A percentile compares a stretch with the other conserved stretches of the same genome.
These are phyloP conservation scores for Metschnikowia amazonensis DNA, from an alignment of 805 yeast genomes.

Conservation along the genomic window DNA sequence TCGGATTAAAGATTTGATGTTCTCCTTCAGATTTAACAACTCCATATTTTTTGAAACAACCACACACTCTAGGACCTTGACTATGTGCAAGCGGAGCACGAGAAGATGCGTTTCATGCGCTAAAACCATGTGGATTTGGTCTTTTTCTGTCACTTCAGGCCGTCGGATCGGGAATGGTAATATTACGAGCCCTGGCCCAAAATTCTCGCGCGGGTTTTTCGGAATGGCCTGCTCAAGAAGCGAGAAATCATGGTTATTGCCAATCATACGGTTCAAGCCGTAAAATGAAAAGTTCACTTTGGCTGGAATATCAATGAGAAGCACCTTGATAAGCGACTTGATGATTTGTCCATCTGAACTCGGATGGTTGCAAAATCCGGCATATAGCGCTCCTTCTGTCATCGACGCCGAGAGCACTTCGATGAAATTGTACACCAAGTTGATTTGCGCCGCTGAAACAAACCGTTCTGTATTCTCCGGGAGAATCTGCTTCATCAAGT, in stretches of 20 bases:
- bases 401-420: constrained; percentile 49
- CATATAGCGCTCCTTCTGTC: constrained; percentile 11
- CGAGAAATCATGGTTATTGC: constrained; percentile 44
- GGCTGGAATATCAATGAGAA: constrained; percentile 40
- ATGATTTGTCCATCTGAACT: constrained; percentile 13
- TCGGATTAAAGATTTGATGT: constrained; percentile 39
- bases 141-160: neutral
- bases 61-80: constrained; percentile 47
- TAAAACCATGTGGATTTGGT: constrained; percentile 19
- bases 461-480: constrained; percentile 48
- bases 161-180: constrained; percentile 14
- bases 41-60: constrained; percentile 27
- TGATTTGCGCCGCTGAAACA: constrained; percentile 38
- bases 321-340: constrained; percentile 31
- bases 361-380: constrained; percentile 6
- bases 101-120: constrained; percentile 45
- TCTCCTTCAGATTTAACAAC: constrained; percentile 33
- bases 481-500: constrained; percentile 37
- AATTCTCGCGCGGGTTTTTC: constrained; percentile 2
- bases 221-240: constrained; percentile 45
- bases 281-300: constrained; percentile 42
- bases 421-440: constrained; percentile 49
- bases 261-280: constrained; percentile 53
- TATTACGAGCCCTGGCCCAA: constrained; percentile 8
- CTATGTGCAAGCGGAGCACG: constrained; percentile 42